A percentile compares a stretch with the other conserved stretches of the same genome.
phyloP scores from a whole-genome alignment of 305 asterid genomes.

The Fraxinus platypoda region DNA sequence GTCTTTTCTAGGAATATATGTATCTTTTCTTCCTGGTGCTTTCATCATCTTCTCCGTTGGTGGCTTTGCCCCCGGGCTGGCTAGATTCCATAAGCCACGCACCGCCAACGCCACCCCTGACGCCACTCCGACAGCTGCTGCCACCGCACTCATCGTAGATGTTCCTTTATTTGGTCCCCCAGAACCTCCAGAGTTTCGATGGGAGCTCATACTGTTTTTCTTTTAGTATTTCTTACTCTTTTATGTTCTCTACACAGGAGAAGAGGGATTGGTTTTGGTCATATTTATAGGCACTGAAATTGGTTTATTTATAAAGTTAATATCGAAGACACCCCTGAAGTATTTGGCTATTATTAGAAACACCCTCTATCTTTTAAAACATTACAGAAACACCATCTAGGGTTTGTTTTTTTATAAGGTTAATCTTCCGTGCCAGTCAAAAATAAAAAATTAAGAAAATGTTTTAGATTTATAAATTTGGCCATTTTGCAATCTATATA shows the following conservation, averaged over 20 bases:
- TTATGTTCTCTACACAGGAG: not conserved
- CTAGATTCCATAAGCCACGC: not conserved
- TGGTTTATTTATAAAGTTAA: not conserved
- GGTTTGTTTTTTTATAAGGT: constrained; percentile 18
- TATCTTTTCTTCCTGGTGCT: not conserved
- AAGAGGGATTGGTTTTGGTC: not conserved
- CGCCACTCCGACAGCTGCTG: not conserved
- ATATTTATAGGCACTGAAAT: not conserved
- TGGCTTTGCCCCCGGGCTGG: not conserved
- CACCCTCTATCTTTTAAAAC: not conserved
- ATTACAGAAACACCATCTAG: not conserved
- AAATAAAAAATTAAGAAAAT: no score
- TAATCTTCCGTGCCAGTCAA: constrained; percentile 36
- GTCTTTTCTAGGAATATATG: not conserved
- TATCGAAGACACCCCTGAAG: not conserved
- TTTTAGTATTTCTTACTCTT: not conserved
- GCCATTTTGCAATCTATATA: no score
- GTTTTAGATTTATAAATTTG: no score
- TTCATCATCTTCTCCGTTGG: not conserved
- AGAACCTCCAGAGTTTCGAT: not conserved
- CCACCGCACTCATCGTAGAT: not conserved
- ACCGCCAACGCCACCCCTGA: not conserved
- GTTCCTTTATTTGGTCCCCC: not conserved
- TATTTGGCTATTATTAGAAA: not conserved
- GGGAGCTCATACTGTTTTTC: not conserved